These are phyloP conservation scores for Kondoa malvinella DNA, from an alignment of 768 basidiomycete species.

Conservation along the genomic window DNA sequence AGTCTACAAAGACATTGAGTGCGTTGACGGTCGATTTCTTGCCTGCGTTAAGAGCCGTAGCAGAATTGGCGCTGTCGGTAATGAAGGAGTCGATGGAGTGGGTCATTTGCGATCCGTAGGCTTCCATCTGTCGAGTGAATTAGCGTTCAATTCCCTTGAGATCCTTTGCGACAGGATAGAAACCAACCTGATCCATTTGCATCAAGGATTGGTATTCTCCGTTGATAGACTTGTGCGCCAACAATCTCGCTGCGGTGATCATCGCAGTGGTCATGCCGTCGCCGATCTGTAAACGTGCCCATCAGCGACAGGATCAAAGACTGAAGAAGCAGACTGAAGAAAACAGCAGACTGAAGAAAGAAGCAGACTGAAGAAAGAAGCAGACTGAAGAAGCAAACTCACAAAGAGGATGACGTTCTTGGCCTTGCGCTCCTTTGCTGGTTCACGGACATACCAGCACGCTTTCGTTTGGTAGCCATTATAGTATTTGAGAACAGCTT, in stretches of 20 bases:
- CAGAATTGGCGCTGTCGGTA: conserved; percentile 32
- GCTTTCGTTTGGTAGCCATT: conserved; percentile 30
- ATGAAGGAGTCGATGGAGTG: conserved; percentile 25
- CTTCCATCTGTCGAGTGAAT: conserved; percentile 24
- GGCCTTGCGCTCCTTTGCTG: conserved; percentile 27
- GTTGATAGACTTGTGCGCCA: conserved; percentile 35
- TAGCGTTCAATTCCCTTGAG: background rate
- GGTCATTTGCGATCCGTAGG: conserved; percentile 32
- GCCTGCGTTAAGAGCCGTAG: conserved; percentile 33
- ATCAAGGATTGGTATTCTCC: conserved; percentile 30
- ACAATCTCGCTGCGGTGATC: conserved; percentile 33
- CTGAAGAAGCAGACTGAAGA: no score
- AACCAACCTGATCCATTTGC: conserved; percentile 25
- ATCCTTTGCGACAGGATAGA: conserved; percentile 15
- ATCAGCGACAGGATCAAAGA: no score
- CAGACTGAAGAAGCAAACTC: conserved; percentile 23
- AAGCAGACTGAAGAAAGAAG: background rate
- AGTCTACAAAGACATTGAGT: conserved; percentile 31
- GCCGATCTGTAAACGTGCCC: background rate
- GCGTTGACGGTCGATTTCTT: conserved; percentile 33
- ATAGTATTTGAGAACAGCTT: conserved; percentile 28
- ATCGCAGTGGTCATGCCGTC: conserved; percentile 26
- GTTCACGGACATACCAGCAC: conserved; percentile 30
- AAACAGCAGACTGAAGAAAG: conserved; percentile 2
- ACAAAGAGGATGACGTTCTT: conserved; percentile 35